A percentile compares a stretch with the other conserved stretches of the same genome.
Conservation (phyloP, 2,329 filamentous ascomycete genomes). For the Thelonectria blattea region DNA sequence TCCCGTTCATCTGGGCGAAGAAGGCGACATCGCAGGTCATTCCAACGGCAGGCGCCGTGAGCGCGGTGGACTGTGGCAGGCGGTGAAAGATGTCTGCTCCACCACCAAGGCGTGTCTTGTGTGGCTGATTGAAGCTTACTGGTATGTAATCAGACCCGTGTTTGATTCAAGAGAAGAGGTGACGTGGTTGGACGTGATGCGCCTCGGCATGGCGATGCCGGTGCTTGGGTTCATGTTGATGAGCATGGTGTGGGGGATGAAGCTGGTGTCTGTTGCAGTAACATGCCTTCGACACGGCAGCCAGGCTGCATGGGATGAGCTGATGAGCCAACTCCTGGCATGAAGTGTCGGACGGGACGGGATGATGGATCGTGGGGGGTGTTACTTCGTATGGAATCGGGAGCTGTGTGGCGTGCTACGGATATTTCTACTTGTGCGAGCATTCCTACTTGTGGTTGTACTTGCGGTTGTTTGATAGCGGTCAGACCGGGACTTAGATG, state of each 20-base stretch:
- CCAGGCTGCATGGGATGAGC: conserved; percentile 23
- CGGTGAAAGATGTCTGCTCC: conserved; percentile 17
- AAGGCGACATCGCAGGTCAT: conserved; percentile 41
- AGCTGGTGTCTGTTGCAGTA: conserved; percentile 28
- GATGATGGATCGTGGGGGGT: conserved; percentile 6
- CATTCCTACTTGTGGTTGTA: background rate
- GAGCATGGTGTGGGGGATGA: conserved; percentile 37
- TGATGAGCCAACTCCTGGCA: conserved; percentile 24
- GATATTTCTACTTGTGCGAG: background rate
- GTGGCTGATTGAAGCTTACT: conserved; percentile 42
- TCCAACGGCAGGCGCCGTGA: conserved; percentile 24
- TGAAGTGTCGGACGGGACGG: conserved; percentile 7
- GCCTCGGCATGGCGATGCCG: conserved; percentile 39
- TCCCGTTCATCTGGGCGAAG: conserved; percentile 35
- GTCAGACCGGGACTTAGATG: background rate
- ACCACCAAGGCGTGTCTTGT: conserved; percentile 13
- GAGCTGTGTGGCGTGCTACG: too few relatives aligned
- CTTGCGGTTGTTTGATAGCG: background rate
- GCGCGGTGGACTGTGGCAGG: conserved; percentile 20
- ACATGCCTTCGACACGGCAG: conserved; percentile 25
- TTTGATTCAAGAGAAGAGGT: conserved; percentile 41
- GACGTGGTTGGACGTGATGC: conserved; percentile 34
- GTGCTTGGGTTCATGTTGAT: conserved; percentile 33
- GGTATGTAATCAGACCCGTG: conserved; percentile 46
- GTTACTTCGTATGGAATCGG: conserved; percentile 5